Conservation (phyloP, 2,329 filamentous ascomycete species). For the Rhinocladiella mackenziei region DNA sequence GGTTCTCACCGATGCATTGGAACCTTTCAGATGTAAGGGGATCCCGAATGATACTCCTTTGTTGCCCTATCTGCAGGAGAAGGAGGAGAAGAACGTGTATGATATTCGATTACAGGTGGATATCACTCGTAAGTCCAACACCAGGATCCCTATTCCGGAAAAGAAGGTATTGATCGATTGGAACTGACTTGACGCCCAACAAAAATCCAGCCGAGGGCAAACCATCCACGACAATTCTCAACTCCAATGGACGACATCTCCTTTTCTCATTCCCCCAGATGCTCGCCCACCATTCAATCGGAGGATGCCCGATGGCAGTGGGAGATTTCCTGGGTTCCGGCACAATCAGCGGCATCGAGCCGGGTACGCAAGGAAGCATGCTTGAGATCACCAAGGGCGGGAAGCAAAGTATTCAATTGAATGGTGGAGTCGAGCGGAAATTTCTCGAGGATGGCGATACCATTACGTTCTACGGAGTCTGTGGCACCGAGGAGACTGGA, state of each 20-base stretch:
- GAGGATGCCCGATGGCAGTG: conserved; percentile 68
- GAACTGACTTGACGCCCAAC: conserved; percentile 6
- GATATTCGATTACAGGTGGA: conserved; percentile 68
- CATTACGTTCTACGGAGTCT: conserved; percentile 61
- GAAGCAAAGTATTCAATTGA: conserved; percentile 59
- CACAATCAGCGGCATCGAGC: conserved; percentile 65
- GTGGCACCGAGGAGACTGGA: conserved; percentile 58
- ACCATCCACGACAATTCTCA: conserved; percentile 55
- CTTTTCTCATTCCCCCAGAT: conserved; percentile 83
- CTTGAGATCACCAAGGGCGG: conserved; percentile 69
- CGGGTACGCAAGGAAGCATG: conserved; percentile 62
- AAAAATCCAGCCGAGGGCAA: conserved; percentile 38
- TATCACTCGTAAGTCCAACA: conserved; percentile 48
- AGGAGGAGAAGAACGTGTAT: conserved; percentile 55
- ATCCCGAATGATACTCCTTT: conserved; percentile 53
- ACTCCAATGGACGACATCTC: conserved; percentile 61
- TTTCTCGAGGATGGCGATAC: conserved; percentile 74
- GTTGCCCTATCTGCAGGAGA: conserved; percentile 63
- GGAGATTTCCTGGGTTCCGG: conserved; percentile 75
- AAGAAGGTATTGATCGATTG: conserved; percentile 3
- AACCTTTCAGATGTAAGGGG: conserved; percentile 58
- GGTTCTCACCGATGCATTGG: conserved; percentile 69
- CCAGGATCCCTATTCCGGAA: background rate
- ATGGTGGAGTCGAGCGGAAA: conserved; percentile 61
- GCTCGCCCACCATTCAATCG: conserved; percentile 73